Conservation (phyloP, 2,329 filamentous ascomycete species). For the Colletotrichum navitas region DNA sequence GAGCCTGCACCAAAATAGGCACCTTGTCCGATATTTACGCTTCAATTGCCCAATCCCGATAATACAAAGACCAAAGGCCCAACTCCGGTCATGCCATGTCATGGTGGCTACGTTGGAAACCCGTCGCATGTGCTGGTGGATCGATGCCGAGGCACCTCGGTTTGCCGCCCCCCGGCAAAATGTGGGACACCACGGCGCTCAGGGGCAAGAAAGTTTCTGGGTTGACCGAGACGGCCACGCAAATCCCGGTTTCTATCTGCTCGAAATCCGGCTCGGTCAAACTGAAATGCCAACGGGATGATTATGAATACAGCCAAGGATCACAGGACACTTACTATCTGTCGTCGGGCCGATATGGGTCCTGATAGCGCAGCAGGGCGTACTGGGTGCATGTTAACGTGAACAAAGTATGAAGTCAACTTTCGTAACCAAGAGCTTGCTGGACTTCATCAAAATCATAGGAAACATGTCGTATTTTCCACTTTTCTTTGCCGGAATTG, state of each 20-base stretch:
- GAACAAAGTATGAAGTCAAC: no score
- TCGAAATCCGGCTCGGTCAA: neutral
- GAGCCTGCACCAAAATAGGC: neutral
- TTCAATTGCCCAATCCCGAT: no score
- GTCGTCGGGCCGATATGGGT: neutral
- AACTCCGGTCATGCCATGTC: no score
- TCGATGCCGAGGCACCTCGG: slow-evolving; percentile 37
- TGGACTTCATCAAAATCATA: neutral
- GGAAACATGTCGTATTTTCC: fast-evolving
- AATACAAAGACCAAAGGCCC: no score
- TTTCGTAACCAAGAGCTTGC: no score
- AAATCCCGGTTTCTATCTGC: neutral
- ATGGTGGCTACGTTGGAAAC: neutral
- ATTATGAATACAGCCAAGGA: neutral
- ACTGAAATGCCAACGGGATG: neutral
- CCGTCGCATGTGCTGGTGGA: slow-evolving; percentile 11
- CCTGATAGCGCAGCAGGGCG: no score
- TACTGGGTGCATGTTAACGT: no score
- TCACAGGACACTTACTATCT: no score
- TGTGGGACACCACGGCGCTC: slow-evolving; percentile 1
- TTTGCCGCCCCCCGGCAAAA: slow-evolving; percentile 6
- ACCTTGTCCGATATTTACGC: neutral
- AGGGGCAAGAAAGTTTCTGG: slow-evolving; percentile 1
- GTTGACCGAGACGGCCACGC: neutral
- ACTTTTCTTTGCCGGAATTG: neutral